These are phyloP conservation scores for Leccinum subrobustum DNA, from an alignment of 1,284 basidiomycete genomes.

Conservation along the genomic window DNA sequence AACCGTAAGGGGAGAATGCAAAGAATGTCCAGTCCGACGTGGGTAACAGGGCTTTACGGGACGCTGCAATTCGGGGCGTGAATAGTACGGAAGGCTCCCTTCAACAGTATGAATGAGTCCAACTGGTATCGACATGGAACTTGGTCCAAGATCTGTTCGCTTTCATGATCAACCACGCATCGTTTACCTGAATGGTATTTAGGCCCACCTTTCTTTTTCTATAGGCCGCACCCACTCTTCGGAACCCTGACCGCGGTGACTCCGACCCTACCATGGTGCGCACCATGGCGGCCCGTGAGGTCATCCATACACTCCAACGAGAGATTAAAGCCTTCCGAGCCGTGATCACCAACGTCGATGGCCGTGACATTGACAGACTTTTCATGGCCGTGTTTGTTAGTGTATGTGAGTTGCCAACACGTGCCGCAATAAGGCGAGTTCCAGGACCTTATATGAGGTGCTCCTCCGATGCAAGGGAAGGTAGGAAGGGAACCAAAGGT, in stretches of 20 bases:
- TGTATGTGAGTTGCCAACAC: slow-evolving; percentile 36
- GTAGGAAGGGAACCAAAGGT: slow-evolving; percentile 45
- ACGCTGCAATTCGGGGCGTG: too few relatives aligned
- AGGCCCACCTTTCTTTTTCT: neutral
- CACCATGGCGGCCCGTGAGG: slow-evolving; percentile 13
- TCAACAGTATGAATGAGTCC: neutral
- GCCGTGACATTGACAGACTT: slow-evolving; percentile 27
- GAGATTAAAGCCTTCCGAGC: slow-evolving; percentile 39
- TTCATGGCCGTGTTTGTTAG: slow-evolving; percentile 18
- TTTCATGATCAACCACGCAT: neutral
- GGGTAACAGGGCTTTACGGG: too few relatives aligned
- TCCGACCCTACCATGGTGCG: slow-evolving; percentile 1
- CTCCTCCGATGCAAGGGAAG: slow-evolving; percentile 52
- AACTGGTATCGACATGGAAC: neutral
- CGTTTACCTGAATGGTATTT: neutral
- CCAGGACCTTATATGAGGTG: slow-evolving; percentile 33
- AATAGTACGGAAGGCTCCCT: too few relatives aligned
- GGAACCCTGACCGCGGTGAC: slow-evolving; percentile 13
- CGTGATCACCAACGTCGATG: slow-evolving; percentile 43
- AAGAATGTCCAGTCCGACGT: neutral
- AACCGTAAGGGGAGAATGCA: neutral
- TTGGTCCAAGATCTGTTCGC: neutral
- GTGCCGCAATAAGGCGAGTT: slow-evolving; percentile 23
- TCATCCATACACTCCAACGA: slow-evolving; percentile 24
- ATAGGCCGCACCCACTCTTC: slow-evolving; percentile 17